These are phyloP conservation scores for Artemisia tridentata DNA, from an alignment of 129 eudicot genomes.

Conservation along the genomic window DNA sequence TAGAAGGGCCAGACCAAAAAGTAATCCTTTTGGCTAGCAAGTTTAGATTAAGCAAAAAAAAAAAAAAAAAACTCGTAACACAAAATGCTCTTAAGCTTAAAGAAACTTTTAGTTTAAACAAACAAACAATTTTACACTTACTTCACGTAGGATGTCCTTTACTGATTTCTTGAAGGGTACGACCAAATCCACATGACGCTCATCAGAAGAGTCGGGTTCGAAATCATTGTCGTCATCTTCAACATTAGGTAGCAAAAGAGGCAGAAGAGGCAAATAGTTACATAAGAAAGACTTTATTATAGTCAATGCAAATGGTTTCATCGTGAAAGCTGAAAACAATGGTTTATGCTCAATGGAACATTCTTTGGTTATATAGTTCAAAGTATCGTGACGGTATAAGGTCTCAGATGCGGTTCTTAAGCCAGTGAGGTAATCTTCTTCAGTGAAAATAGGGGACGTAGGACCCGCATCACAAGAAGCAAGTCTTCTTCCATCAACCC, in stretches of 20 bases:
- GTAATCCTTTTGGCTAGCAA: no score
- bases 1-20: no score
- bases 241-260: constrained; percentile 26
- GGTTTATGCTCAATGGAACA: constrained; percentile 59
- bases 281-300: constrained; percentile 58
- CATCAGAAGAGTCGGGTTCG: constrained; percentile 37
- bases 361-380: constrained; percentile 41
- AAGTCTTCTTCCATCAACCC: constrained; percentile 26
- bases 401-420: constrained; percentile 33
- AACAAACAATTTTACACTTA: constrained; percentile 24
- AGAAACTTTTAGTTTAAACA: background rate
- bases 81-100: background rate
- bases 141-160: constrained; percentile 80
- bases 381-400: constrained; percentile 37
- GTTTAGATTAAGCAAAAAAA: no score
- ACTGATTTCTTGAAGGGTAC: constrained; percentile 86
- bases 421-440: constrained; percentile 49
- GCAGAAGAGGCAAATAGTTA: constrained; percentile 66
- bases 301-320: constrained; percentile 50
- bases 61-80: background rate
- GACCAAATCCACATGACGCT: constrained; percentile 57
- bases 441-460: constrained; percentile 31
- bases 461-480: background rate
- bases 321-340: constrained; percentile 61
- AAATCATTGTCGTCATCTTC: constrained; percentile 72